These are phyloP conservation scores for Talaromyces islandicus DNA, from an alignment of 2,329 filamentous ascomycete genomes.

Conservation along the genomic window DNA sequence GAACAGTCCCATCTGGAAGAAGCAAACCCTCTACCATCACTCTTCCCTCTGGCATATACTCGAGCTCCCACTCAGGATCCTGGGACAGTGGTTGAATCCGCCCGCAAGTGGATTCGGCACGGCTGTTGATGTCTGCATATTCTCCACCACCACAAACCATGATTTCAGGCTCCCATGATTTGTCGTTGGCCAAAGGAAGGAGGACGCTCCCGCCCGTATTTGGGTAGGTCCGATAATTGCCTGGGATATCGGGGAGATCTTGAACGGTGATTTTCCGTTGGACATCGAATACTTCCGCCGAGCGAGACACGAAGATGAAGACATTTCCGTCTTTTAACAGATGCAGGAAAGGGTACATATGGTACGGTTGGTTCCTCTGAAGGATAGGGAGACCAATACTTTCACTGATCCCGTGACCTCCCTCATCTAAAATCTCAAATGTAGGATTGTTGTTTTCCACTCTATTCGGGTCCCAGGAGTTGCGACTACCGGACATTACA, in stretches of 20 bases:
- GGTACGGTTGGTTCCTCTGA: constrained; percentile 55
- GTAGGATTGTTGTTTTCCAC: constrained; percentile 58
- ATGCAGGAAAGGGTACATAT: constrained; percentile 60
- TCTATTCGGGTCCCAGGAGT: constrained; percentile 51
- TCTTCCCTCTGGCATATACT: constrained; percentile 53
- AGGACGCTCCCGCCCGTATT: constrained; percentile 56
- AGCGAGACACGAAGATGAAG: constrained; percentile 53
- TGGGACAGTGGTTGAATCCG: constrained; percentile 47
- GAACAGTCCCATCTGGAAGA: constrained; percentile 54
- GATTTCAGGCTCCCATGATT: constrained; percentile 49
- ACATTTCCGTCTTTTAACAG: constrained; percentile 51
- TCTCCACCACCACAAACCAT: constrained; percentile 56
- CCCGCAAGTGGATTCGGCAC: constrained; percentile 55
- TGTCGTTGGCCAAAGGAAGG: constrained; percentile 47
- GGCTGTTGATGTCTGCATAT: constrained; percentile 54
- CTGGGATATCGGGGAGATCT: constrained; percentile 47
- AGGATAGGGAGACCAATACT: constrained; percentile 51
- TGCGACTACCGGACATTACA: constrained; percentile 55
- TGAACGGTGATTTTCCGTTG: constrained; percentile 39
- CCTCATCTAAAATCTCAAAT: constrained; percentile 52
- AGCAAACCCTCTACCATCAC: constrained; percentile 57
- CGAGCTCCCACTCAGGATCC: constrained; percentile 51
- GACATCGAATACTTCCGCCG: constrained; percentile 52
- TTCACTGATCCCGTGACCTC: constrained; percentile 42
- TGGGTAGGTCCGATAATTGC: constrained; percentile 54